These are phyloP conservation scores for Jatropha curcas DNA, from an alignment of 345 rosid genomes.

Conservation along the genomic window DNA sequence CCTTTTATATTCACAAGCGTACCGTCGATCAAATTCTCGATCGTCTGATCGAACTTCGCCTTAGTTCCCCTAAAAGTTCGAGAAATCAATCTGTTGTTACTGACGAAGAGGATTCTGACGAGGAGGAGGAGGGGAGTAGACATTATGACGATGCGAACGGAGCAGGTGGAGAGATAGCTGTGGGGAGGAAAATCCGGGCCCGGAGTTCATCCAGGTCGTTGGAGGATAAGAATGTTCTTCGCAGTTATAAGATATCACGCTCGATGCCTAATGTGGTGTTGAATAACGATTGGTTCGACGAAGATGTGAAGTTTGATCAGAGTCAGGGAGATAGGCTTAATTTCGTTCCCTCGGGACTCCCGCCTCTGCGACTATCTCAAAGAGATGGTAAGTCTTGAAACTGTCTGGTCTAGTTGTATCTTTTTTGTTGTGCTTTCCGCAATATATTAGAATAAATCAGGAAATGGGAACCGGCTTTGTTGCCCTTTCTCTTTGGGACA, in stretches of 20 bases:
- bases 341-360: conserved; percentile 43
- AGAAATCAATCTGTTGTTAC: neutral
- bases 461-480: neutral
- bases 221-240: conserved; percentile 25
- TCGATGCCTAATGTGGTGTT: conserved; percentile 45
- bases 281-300: conserved; percentile 43
- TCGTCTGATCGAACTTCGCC: conserved; percentile 42
- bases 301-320: conserved; percentile 10
- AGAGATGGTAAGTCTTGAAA: conserved; percentile 23
- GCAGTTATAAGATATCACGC: conserved; percentile 33
- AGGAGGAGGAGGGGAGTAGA: conserved; percentile 9
- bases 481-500: neutral
- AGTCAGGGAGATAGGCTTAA: conserved; percentile 32
- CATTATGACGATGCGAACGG: conserved; percentile 6
- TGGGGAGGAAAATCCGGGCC: conserved; percentile 10
- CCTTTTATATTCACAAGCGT: conserved; percentile 56
- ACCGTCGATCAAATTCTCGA: conserved; percentile 52
- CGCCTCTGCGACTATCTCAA: conserved; percentile 36
- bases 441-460: neutral
- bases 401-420: neutral
- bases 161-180: conserved; percentile 18
- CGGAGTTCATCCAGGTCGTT: conserved; percentile 26
- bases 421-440: neutral
- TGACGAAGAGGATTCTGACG: conserved; percentile 5
- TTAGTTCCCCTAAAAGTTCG: conserved; percentile 3